Conservation (phyloP, 495 filamentous ascomycete species). For the Neurospora discreta region DNA sequence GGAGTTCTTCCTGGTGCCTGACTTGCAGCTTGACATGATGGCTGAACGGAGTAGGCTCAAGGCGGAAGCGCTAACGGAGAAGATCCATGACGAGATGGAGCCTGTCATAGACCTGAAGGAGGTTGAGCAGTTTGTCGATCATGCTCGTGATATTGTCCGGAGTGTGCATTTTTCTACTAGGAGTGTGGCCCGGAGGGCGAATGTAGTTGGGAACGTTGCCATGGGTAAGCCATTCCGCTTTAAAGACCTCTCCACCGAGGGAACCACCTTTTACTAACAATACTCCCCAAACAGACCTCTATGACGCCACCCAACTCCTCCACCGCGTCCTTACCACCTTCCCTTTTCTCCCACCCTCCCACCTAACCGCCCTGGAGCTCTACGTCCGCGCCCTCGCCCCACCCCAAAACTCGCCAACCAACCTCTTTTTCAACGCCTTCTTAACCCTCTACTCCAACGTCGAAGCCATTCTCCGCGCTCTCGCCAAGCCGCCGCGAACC, state of each 20-base stretch:
- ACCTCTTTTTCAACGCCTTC: conserved; percentile 61
- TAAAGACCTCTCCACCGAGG: conserved; percentile 10
- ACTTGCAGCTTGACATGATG: conserved; percentile 83
- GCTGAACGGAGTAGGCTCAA: conserved; percentile 79
- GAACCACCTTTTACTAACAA: conserved; percentile 24
- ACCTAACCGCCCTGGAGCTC: conserved; percentile 60
- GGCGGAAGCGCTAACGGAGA: conserved; percentile 69
- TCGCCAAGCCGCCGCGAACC: conserved; percentile 69
- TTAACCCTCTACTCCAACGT: conserved; percentile 68
- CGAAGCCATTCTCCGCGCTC: conserved; percentile 64
- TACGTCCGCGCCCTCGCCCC: conserved; percentile 58
- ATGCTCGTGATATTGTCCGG: conserved; percentile 79
- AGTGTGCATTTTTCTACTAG: conserved; percentile 72
- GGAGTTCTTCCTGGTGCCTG: conserved; percentile 98
- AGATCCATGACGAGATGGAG: conserved; percentile 74
- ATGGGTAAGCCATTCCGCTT: conserved; percentile 37
- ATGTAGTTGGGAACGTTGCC: conserved; percentile 42
- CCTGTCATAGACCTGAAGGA: conserved; percentile 81
- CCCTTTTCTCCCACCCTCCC: conserved; percentile 52
- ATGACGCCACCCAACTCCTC: conserved; percentile 53
- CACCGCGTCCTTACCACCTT: conserved; percentile 47
- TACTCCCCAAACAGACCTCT: conserved; percentile 41
- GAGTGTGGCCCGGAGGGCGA: conserved; percentile 62
- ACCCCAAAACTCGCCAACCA: conserved; percentile 61
- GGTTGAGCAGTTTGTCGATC: conserved; percentile 82